These are phyloP conservation scores for Globisporangium cystogenes DNA, from an alignment of 352 stramenopile genomes.

Conservation along the genomic window DNA sequence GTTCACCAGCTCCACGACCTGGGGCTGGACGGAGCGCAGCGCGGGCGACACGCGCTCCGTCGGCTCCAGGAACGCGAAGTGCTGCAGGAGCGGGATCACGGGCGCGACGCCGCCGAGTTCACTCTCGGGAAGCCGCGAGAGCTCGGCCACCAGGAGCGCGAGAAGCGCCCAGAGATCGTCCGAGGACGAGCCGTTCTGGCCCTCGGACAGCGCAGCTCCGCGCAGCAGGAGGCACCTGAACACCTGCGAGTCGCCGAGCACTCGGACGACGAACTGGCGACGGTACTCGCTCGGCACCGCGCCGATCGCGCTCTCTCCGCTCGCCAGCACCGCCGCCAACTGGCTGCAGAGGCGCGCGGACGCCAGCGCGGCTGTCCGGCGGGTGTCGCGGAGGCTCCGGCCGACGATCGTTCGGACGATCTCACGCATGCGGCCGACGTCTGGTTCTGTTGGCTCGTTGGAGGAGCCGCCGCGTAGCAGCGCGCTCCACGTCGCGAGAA, in stretches of 20 bases:
- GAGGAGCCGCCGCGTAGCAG: neutral
- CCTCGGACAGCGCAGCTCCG: constrained; percentile 6
- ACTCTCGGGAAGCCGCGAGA: constrained; percentile 11
- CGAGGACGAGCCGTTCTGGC: neutral
- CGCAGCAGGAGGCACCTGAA: constrained; percentile 21
- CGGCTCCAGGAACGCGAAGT: constrained; percentile 48
- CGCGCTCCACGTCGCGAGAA: neutral
- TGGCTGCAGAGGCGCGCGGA: constrained; percentile 11
- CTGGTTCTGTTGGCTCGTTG: constrained; percentile 1
- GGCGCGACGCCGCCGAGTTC: constrained; percentile 19
- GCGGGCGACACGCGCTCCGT: constrained; percentile 13
- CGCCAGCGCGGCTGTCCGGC: neutral
- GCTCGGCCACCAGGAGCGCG: constrained; percentile 15
- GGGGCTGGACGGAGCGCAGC: constrained; percentile 24
- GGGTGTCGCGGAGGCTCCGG: neutral
- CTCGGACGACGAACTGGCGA: constrained; percentile 13
- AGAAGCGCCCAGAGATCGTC: constrained; percentile 27
- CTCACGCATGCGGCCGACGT: constrained; percentile 16
- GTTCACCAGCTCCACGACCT: constrained; percentile 38
- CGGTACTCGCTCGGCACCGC: constrained; percentile 4
- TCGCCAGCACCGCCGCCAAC: constrained; percentile 15
- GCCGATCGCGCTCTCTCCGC: constrained; percentile 1
- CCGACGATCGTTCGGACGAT: constrained; percentile 20
- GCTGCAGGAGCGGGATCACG: constrained; percentile 41
- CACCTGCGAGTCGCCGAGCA: constrained; percentile 23